Percentiles rank a stretch among this genome's conserved stretches.
phyloP scores from a whole-genome alignment of 345 rosid species.

The Bretschneidera sinensis region DNA sequence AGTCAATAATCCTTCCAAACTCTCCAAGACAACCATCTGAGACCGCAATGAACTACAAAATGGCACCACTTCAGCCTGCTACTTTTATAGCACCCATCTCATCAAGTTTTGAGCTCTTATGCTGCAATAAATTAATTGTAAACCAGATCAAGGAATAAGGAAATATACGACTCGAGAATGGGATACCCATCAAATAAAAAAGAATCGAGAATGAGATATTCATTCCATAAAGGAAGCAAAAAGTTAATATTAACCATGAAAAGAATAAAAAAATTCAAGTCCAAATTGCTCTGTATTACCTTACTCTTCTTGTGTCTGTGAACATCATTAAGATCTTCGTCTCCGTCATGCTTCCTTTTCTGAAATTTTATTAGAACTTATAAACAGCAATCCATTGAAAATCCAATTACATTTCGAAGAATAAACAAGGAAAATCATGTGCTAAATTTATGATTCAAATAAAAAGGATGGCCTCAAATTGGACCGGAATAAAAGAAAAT shows the following conservation, averaged over 20 bases:
- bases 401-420: too few relatives aligned
- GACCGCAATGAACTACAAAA: conserved; percentile 25
- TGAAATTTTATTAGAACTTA: conserved; percentile 33
- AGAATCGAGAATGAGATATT: not conserved
- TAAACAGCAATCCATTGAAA: conserved; percentile 4
- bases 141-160: conserved; percentile 12
- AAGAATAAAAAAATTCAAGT: not conserved
- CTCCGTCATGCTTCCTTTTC: conserved; percentile 97
- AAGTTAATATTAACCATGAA: not conserved
- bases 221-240: conserved; percentile 6
- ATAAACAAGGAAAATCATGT: not conserved
- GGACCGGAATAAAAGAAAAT: not conserved
- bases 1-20: conserved; percentile 48
- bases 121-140: conserved; percentile 46
- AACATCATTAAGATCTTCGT: conserved; percentile 77
- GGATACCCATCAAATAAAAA: too few relatives aligned
- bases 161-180: too few relatives aligned
- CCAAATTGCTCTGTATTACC: conserved; percentile 43
- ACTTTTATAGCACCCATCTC: conserved; percentile 88
- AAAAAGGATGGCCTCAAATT: too few relatives aligned
- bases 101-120: conserved; percentile 83
- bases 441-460: too few relatives aligned
- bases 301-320: conserved; percentile 90
- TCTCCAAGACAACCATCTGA: conserved; percentile 40
- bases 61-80: conserved; percentile 57